Conservation (phyloP, 331 rosid genomes). For the Malus hybrid region DNA sequence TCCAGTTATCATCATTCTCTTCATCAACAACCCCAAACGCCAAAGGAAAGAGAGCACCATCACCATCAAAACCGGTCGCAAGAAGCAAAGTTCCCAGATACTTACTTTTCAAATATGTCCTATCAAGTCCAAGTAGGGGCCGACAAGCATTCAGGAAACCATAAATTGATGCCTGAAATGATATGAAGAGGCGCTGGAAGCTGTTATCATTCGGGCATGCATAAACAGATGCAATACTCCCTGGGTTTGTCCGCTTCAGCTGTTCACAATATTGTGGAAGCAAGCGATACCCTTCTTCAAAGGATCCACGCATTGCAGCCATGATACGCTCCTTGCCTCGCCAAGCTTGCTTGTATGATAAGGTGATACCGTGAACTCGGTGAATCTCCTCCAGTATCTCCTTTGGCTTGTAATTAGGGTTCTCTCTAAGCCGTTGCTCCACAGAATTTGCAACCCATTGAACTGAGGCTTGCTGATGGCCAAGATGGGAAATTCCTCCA, state of each 20-base stretch:
- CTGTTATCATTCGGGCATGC: constrained; percentile 56
- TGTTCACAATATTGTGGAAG: constrained; percentile 92
- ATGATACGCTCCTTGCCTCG: constrained; percentile 93
- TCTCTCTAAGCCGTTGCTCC: constrained; percentile 75
- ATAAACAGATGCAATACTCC: constrained; percentile 80
- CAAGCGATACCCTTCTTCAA: constrained; percentile 87
- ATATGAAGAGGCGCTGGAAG: constrained; percentile 81
- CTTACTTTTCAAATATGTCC: constrained; percentile 78
- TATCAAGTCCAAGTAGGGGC: constrained; percentile 82
- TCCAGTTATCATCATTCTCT: constrained; percentile 90
- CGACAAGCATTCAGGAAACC: constrained; percentile 82
- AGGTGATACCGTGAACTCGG: constrained; percentile 80
- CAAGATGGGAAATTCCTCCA: constrained; percentile 86
- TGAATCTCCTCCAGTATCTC: constrained; percentile 94
- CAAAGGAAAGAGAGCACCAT: constrained; percentile 78
- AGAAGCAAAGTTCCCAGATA: constrained; percentile 79
- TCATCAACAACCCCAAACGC: constrained; percentile 93
- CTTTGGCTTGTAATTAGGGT: constrained; percentile 87
- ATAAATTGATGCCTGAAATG: constrained; percentile 80
- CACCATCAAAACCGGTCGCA: constrained; percentile 87
- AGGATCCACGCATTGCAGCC: constrained; percentile 97
- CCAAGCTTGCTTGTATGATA: constrained; percentile 95
- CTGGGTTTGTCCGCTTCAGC: constrained; percentile 72
- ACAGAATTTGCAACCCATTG: constrained; percentile 95
- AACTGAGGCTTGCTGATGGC: constrained; percentile 95